Evolutionary conservation across 2,329 filamentous ascomycete genomes (phyloP).

Genomic region (Rugonectria rugulosa): DNA sequence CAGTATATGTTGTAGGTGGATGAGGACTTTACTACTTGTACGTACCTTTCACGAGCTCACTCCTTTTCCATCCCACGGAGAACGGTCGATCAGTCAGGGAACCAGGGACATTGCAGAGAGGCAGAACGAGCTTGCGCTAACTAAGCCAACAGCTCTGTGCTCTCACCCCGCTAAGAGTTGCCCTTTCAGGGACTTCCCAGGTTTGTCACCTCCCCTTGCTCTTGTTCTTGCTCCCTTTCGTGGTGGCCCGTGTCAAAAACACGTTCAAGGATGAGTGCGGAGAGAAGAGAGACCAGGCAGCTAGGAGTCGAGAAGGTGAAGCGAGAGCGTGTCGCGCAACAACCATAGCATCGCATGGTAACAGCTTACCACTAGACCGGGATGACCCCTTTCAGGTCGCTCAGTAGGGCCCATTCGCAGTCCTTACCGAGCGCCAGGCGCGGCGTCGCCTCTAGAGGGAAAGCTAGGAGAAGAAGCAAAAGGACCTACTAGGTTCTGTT

Average conservation of each 20-base stretch:
- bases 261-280: background rate
- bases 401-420: constrained; percentile 25
- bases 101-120: background rate
- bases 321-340: background rate
- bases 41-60: background rate
- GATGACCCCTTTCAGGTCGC: background rate
- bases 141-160: background rate
- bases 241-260: background rate
- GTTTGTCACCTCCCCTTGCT: too few species aligned
- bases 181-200: constrained; percentile 2
- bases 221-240: too few species aligned
- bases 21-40: too few species aligned
- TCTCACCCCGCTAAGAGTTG: constrained; percentile 8
- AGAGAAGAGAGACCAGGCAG: background rate
- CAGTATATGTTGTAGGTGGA: too few species aligned
- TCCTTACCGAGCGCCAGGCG: constrained; percentile 15
- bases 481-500: too few species aligned
- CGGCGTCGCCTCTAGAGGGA: background rate
- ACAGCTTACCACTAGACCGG: constrained; percentile 2
- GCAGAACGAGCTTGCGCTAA: background rate
- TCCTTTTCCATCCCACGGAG: background rate
- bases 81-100: background rate
- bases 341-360: background rate
- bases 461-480: too few species aligned
- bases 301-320: background rate